phyloP scores from a whole-genome alignment of 192 early-diverging fungal genomes.

The Funneliformis mosseae region DNA sequence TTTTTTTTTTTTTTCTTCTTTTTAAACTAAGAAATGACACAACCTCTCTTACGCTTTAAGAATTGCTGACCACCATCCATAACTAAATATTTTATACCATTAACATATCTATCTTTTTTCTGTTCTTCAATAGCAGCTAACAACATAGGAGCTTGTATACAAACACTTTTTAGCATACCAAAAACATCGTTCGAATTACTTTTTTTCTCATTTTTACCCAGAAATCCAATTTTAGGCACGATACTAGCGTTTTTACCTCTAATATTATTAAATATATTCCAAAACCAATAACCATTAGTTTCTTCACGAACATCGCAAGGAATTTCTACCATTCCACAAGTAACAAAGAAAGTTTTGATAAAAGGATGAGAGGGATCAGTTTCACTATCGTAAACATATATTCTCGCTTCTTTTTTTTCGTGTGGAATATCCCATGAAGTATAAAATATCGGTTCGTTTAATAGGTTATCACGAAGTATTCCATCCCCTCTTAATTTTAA shows the following conservation, averaged over 20 bases:
- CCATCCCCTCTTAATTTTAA: conserved; percentile 4
- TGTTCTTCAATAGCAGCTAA: not conserved
- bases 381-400: not conserved
- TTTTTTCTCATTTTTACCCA: not conserved
- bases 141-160: conserved; percentile 1
- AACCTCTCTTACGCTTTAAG: not conserved
- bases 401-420: not conserved
- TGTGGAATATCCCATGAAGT: not conserved
- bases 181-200: not conserved
- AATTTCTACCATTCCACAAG: not conserved
- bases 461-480: not conserved
- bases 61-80: not conserved
- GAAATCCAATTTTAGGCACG: not conserved
- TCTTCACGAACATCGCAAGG: not conserved
- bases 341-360: not conserved
- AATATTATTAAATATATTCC: no score
- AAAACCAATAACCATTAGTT: not conserved
- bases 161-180: not conserved
- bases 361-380: not conserved
- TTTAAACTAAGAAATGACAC: not conserved
- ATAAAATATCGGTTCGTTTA: not conserved
- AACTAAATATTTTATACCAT: not conserved
- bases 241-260: not conserved
- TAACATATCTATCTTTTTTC: not conserved
- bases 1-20: no score